A percentile compares a stretch with the other conserved stretches of the same genome.
phyloP scores from a whole-genome alignment of 495 filamentous ascomycete genomes.

The Xylaria bambusicola region DNA sequence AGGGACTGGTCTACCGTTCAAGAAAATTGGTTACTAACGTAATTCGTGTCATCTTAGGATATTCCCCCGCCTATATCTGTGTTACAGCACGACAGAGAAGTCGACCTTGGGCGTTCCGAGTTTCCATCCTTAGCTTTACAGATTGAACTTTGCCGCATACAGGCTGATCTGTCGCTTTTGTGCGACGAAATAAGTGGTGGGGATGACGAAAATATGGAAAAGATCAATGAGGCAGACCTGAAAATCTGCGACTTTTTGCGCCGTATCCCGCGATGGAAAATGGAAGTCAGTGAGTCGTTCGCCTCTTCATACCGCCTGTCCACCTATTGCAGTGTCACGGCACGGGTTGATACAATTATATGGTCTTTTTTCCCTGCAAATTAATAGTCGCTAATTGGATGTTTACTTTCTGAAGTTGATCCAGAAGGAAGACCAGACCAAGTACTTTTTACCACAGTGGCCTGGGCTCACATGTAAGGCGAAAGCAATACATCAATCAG shows the following conservation, averaged over 20 bases:
- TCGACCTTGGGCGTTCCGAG: constrained; percentile 44
- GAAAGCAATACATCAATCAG: constrained; percentile 21
- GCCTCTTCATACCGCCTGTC: not conserved
- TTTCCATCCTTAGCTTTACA: constrained; percentile 68
- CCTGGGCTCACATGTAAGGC: constrained; percentile 32
- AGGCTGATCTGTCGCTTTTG: constrained; percentile 60
- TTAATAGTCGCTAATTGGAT: not conserved
- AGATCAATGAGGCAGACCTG: constrained; percentile 60
- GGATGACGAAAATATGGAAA: constrained; percentile 27
- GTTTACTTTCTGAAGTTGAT: constrained; percentile 38
- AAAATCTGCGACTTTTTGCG: constrained; percentile 69
- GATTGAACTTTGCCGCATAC: constrained; percentile 55
- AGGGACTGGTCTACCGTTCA: too few relatives aligned
- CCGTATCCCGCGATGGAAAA: constrained; percentile 66
- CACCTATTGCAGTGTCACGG: not conserved
- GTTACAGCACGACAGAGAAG: constrained; percentile 60
- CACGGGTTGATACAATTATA: too few relatives aligned
- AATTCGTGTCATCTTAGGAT: constrained; percentile 35
- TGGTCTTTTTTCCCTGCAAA: not conserved
- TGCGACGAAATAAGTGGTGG: constrained; percentile 24
- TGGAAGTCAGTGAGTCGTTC: constrained; percentile 45
- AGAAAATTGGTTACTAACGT: not conserved
- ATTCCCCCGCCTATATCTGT: constrained; percentile 56
- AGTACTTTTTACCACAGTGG: constrained; percentile 70
- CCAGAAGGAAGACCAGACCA: constrained; percentile 65